Base-by-base conservation (phyloP, 2,329 filamentous ascomycete genomes). In the Aspergillus ochraceus region DNA sequence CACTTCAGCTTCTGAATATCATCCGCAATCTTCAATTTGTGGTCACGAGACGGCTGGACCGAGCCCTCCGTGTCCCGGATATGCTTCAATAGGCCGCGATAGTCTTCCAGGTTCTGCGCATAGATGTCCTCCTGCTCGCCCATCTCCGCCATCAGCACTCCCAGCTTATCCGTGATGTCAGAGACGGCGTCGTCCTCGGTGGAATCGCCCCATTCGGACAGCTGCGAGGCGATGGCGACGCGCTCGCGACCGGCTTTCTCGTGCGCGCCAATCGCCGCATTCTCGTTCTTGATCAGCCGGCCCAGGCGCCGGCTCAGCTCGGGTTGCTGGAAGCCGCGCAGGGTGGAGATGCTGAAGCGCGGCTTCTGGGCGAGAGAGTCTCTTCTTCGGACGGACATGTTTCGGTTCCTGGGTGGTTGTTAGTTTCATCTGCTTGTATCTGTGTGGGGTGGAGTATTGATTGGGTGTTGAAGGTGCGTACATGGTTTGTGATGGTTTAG, bases 11-110 rank as follows among this genome's bases (percentile, higher is more conserved):
- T 91, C 66, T 91, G 88, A 70, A 99, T 97, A 77, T 99, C 94
- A 73, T 98, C 94, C 60, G 88, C 84, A 64, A 98, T 89, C 85
- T 96, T 96, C 64, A 85, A 81, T 79, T 95, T 95, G 70, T 90
- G 85, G 68, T 97, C 93, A 60, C 95, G 86, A 71, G 90, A 92
- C 6, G 95, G 95, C 81, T 97, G 93, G 17, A 99, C 94, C 66
- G 91, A 96, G 79, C 90, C 89, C 81, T 99, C 95, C 14, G 92
- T 97, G 77, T 99, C 96, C 66, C 95, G 87, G 68, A 99, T 96
- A 66, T 91, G 86, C 84, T 99, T 99, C 75, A 99, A 82, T 24
- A 92, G 79, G 36, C 82, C 84, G 52, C 95, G 86, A 66, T 90
- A 91, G 63, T 97, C 92, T 75, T 99, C 95, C 57, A 99, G 77